Conservation (phyloP, 2,329 filamentous ascomycete genomes). For the Pyrenophora teres region DNA sequence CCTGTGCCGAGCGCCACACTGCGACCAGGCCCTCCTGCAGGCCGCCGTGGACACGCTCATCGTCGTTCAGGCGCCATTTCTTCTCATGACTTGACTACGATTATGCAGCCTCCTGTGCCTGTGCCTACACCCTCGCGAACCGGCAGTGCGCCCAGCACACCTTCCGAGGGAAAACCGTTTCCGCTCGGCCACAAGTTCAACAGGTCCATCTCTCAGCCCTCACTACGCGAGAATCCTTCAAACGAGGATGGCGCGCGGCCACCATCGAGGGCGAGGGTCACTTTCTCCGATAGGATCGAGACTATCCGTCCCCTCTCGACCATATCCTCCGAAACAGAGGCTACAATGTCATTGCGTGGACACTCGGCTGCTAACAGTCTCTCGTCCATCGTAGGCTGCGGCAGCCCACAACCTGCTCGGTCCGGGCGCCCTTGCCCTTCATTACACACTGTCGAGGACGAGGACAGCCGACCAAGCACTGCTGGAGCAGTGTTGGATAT, state of each 20-base stretch:
- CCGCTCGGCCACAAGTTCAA: conserved; percentile 43
- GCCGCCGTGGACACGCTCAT: conserved; percentile 74
- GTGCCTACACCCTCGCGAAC: conserved; percentile 53
- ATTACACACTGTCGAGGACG: conserved; percentile 50
- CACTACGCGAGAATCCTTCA: conserved; percentile 31
- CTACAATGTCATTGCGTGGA: conserved; percentile 68
- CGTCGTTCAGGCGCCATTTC: conserved; percentile 82
- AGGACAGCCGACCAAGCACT: conserved; percentile 63
- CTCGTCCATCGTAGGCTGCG: conserved; percentile 72
- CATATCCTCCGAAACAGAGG: conserved; percentile 82
- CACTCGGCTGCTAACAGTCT: conserved; percentile 81
- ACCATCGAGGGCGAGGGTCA: conserved; percentile 68
- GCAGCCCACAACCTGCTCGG: conserved; percentile 53
- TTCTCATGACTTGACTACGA: conserved; percentile 75
- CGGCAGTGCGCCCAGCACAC: conserved; percentile 69
- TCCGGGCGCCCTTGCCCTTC: conserved; percentile 45
- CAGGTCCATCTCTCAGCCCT: conserved; percentile 49
- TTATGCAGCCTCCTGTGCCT: conserved; percentile 62
- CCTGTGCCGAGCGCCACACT: conserved; percentile 59
- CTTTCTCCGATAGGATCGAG: conserved; percentile 82
- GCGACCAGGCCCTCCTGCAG: conserved; percentile 55
- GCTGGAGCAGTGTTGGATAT: conserved; percentile 70
- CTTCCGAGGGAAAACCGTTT: conserved; percentile 54
- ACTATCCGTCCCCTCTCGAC: conserved; percentile 83
- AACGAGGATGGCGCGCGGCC: conserved; percentile 40